These are phyloP conservation scores for Zygoascus bituminiphila DNA, from an alignment of 805 yeast species.

Conservation along the genomic window DNA sequence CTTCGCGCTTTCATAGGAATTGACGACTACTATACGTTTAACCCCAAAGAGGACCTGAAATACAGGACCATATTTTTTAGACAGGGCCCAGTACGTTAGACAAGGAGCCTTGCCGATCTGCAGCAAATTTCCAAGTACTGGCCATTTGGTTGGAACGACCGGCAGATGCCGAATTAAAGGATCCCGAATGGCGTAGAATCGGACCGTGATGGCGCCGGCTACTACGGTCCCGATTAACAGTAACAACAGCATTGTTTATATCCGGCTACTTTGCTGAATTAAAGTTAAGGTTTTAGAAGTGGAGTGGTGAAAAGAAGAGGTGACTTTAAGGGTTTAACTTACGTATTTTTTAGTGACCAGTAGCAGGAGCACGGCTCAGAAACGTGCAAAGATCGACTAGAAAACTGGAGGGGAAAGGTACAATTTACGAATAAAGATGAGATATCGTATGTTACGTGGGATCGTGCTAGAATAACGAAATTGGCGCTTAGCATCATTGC, in stretches of 20 bases:
- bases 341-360: too few relatives aligned
- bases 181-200: slow-evolving; percentile 23
- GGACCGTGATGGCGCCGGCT: neutral
- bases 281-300: too few relatives aligned
- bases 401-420: too few relatives aligned
- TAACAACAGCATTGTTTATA: neutral
- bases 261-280: too few relatives aligned
- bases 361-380: too few relatives aligned
- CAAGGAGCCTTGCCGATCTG: slow-evolving; percentile 45
- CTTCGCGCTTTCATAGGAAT: slow-evolving; percentile 47
- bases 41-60: slow-evolving; percentile 60
- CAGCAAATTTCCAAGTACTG: slow-evolving; percentile 44
- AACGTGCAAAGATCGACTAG: too few relatives aligned
- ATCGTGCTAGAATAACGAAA: too few relatives aligned
- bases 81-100: slow-evolving; percentile 38
- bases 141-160: slow-evolving; percentile 21
- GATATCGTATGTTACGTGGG: too few relatives aligned
- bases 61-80: slow-evolving; percentile 34
- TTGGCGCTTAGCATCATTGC: too few relatives aligned
- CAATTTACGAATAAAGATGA: too few relatives aligned
- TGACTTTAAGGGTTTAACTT: too few relatives aligned
- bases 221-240: neutral
- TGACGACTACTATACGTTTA: slow-evolving; percentile 53
- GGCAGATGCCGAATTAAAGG: slow-evolving; percentile 35
- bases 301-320: too few relatives aligned